Conservation (phyloP, 306 rosid genomes). For the Spatholobus suberectus region DNA sequence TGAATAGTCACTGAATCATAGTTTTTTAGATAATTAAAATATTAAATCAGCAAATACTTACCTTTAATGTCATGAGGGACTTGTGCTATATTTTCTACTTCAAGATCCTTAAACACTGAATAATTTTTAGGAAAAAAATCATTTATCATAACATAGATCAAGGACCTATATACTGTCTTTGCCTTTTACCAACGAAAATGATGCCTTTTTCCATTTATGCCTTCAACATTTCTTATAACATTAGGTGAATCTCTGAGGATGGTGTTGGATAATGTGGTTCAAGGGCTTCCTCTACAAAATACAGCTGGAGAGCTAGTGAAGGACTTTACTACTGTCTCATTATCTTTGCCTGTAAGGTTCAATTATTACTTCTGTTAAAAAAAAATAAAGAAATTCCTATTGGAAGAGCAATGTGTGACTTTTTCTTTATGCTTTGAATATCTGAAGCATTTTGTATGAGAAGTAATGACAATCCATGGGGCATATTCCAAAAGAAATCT, state of each 20-base stretch:
- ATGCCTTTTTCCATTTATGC: conserved; percentile 31
- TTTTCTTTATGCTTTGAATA: conserved; percentile 33
- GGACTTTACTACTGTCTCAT: conserved; percentile 59
- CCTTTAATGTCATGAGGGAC: conserved; percentile 3
- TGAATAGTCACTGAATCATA: neutral
- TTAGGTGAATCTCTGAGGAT: conserved; percentile 63
- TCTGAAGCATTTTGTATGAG: conserved; percentile 15
- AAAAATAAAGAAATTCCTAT: conserved; percentile 5
- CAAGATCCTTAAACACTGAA: conserved; percentile 15
- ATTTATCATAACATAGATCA: neutral
- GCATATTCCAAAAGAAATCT: conserved; percentile 30
- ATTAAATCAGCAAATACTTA: conserved; percentile 12
- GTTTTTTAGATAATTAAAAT: conserved; percentile 2
- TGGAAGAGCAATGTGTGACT: neutral
- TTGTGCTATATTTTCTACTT: neutral
- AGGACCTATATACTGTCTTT: neutral
- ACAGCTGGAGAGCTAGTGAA: conserved; percentile 59
- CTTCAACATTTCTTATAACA: conserved; percentile 44
- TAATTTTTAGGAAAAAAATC: conserved; percentile 9
- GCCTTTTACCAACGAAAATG: conserved; percentile 34
- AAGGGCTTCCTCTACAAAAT: conserved; percentile 63
- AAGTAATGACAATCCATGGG: conserved; percentile 16
- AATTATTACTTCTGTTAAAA: conserved; percentile 19
- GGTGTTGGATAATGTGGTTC: conserved; percentile 53
- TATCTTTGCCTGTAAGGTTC: conserved; percentile 75